Evolutionary conservation across 108 stramenopile species (phyloP).

Genomic region (Cyclotella atomus): DNA sequence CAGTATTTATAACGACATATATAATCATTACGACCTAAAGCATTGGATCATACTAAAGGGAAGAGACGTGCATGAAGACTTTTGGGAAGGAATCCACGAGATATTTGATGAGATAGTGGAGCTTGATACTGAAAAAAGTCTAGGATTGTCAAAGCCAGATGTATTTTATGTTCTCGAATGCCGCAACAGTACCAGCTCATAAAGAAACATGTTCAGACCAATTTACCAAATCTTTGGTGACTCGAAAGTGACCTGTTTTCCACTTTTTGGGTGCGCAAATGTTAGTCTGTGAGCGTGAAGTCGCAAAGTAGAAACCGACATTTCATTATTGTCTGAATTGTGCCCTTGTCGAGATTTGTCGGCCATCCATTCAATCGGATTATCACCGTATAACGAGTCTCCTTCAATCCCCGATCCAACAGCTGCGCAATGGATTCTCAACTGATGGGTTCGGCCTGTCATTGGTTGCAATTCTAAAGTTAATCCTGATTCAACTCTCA

Average conservation of each 20-base stretch:
- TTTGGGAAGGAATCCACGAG: conserved; percentile 43
- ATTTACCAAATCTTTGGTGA: conserved; percentile 36
- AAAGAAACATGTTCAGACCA: background rate
- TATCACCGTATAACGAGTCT: conserved; percentile 67
- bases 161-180: conserved; percentile 50
- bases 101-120: conserved; percentile 38
- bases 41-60: conserved; percentile 16
- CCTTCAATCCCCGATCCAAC: conserved; percentile 67
- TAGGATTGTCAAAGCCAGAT: conserved; percentile 41
- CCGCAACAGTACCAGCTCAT: background rate
- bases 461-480: conserved; percentile 39
- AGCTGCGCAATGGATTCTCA: conserved; percentile 79
- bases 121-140: conserved; percentile 36
- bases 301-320: conserved; percentile 27
- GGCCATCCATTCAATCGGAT: conserved; percentile 33
- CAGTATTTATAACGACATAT: background rate
- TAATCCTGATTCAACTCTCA: conserved; percentile 14
- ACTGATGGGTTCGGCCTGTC: conserved; percentile 81
- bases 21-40: no score
- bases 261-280: conserved; percentile 54
- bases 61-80: conserved; percentile 44
- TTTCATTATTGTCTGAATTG: background rate
- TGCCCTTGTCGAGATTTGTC: conserved; percentile 2
- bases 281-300: conserved; percentile 61
- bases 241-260: conserved; percentile 31